phyloP scores from a whole-genome alignment of 1,284 basidiomycete genomes.

The Cystobasidium sp. region DNA sequence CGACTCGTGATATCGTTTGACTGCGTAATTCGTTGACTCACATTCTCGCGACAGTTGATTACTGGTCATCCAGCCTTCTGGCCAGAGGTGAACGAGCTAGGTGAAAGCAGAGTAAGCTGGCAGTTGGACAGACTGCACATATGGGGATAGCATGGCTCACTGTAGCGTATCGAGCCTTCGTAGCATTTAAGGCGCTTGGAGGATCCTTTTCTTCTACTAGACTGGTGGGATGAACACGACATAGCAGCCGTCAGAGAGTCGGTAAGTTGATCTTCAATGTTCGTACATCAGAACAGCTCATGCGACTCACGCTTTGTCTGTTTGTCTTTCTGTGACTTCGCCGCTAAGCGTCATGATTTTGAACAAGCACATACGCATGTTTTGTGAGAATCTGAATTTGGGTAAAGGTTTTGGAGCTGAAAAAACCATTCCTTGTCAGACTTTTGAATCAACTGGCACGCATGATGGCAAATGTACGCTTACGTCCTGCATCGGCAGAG shows the following conservation, averaged over 20 bases:
- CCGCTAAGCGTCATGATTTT: constrained; percentile 46
- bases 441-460: neutral
- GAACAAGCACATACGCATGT: constrained; percentile 47
- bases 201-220: constrained; percentile 48
- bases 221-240: constrained; percentile 31
- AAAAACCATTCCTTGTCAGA: neutral
- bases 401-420: constrained; percentile 46
- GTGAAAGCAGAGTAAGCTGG: neutral
- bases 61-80: constrained; percentile 45
- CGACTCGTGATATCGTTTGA: neutral
- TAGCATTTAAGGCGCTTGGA: constrained; percentile 45
- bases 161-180: constrained; percentile 47
- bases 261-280: too few relatives aligned
- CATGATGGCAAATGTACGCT: constrained; percentile 7
- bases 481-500: constrained; percentile 26
- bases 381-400: constrained; percentile 50
- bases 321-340: constrained; percentile 46
- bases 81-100: constrained; percentile 50
- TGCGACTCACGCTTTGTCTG: constrained; percentile 51
- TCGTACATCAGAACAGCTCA: too few relatives aligned
- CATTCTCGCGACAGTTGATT: constrained; percentile 53
- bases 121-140: neutral
- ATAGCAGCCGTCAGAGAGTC: too few relatives aligned
- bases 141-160: constrained; percentile 30
- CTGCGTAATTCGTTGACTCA: constrained; percentile 24